phyloP scores from a whole-genome alignment of 495 filamentous ascomycete genomes.

The Astrothelium macrocarpum region DNA sequence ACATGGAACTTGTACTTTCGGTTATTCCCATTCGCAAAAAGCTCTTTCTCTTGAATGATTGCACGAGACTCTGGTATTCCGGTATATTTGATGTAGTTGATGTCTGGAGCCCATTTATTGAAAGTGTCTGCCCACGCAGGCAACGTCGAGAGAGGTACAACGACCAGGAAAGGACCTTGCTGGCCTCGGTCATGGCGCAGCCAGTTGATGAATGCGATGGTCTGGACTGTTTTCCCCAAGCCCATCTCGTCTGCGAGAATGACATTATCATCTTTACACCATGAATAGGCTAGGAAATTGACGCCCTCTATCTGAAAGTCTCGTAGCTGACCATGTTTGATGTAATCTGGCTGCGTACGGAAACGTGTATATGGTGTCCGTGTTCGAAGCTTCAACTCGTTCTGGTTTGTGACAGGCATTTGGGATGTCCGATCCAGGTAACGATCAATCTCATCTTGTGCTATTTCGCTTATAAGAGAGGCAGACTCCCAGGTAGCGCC shows the following conservation, averaged over 20 bases:
- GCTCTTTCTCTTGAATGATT: constrained; percentile 78
- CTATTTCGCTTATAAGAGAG: constrained; percentile 59
- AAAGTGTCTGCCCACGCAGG: constrained; percentile 97
- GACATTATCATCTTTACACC: constrained; percentile 83
- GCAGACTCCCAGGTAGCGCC: constrained; percentile 84
- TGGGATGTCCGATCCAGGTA: constrained; percentile 72
- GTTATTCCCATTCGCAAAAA: constrained; percentile 72
- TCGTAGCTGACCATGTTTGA: constrained; percentile 75
- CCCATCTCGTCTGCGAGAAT: constrained; percentile 99
- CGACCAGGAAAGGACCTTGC: constrained; percentile 89
- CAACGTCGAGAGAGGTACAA: constrained; percentile 91
- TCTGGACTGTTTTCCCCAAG: constrained; percentile 95
- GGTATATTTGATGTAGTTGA: constrained; percentile 96
- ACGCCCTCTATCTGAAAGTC: constrained; percentile 91
- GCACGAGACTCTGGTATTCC: constrained; percentile 72
- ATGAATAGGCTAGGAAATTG: constrained; percentile 91
- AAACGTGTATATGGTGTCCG: constrained; percentile 61
- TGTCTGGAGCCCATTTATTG: constrained; percentile 87
- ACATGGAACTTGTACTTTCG: constrained; percentile 90
- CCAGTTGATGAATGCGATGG: constrained; percentile 95
- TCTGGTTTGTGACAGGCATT: constrained; percentile 62
- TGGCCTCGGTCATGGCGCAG: constrained; percentile 83
- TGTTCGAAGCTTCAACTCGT: constrained; percentile 63
- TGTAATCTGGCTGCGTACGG: constrained; percentile 70
- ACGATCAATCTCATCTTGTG: constrained; percentile 81